These are phyloP conservation scores for Aspergillus thermomutatus DNA, from an alignment of 2,329 filamentous ascomycete genomes.

Conservation along the genomic window DNA sequence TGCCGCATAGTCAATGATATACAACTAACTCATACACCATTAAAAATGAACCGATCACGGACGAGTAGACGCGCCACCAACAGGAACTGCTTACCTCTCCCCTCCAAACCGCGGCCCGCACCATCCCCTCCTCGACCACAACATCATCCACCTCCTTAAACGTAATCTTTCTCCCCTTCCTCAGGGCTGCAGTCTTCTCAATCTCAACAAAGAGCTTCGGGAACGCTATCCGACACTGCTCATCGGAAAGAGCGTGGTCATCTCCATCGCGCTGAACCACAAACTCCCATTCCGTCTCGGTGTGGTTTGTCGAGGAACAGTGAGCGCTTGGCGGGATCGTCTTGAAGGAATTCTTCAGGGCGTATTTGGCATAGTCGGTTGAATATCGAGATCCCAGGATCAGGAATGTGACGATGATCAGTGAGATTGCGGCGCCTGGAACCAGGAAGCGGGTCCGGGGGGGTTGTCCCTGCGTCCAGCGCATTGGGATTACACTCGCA, in stretches of 20 bases:
- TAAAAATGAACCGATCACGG: not conserved
- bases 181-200: conserved; percentile 28
- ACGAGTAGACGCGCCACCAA: not conserved
- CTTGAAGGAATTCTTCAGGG: conserved; percentile 15
- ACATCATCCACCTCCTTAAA: conserved; percentile 35
- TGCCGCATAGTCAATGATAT: conserved; percentile 33
- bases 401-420: conserved; percentile 28
- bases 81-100: conserved; percentile 31
- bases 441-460: conserved; percentile 28
- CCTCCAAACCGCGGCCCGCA: conserved; percentile 33
- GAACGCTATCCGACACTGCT: conserved; percentile 39
- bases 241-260: conserved; percentile 35
- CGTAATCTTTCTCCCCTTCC: conserved; percentile 21
- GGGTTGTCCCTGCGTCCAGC: conserved; percentile 11
- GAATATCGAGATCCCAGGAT: conserved; percentile 16
- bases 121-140: conserved; percentile 33
- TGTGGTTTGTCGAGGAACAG: not conserved
- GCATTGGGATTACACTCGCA: conserved; percentile 4
- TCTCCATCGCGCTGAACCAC: conserved; percentile 29
- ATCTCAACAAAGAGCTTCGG: conserved; percentile 39
- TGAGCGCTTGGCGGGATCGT: conserved; percentile 1
- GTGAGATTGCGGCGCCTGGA: conserved; percentile 23
- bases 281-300: conserved; percentile 31
- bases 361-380: conserved; percentile 18
- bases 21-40: conserved; percentile 26